These are phyloP conservation scores for Cryphonectria nitschkei DNA, from an alignment of 2,329 filamentous ascomycete genomes.

Conservation along the genomic window DNA sequence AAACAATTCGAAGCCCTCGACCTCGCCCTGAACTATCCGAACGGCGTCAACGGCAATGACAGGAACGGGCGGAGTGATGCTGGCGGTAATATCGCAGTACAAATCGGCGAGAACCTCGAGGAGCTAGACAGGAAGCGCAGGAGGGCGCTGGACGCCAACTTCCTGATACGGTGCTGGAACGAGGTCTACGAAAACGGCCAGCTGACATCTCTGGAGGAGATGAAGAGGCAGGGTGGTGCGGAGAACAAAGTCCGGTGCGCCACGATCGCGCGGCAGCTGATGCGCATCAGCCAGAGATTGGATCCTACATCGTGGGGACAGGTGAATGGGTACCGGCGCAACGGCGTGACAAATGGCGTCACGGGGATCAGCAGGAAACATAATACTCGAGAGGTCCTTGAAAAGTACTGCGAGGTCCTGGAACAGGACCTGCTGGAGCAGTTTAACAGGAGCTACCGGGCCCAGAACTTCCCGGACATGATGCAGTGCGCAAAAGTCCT, in stretches of 20 bases:
- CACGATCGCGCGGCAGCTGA: conserved; percentile 88
- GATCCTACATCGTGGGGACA: conserved; percentile 76
- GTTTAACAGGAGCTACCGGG: conserved; percentile 95
- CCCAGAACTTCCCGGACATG: conserved; percentile 97
- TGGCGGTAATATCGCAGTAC: conserved; percentile 87
- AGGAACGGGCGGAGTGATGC: conserved; percentile 55
- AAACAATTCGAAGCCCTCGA: conserved; percentile 90
- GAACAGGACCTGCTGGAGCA: conserved; percentile 95
- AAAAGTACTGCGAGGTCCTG: conserved; percentile 94
- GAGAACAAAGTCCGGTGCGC: conserved; percentile 95
- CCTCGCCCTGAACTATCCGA: conserved; percentile 71
- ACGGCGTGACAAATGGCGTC: conserved; percentile 55
- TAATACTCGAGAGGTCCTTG: conserved; percentile 85
- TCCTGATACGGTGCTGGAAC: conserved; percentile 94
- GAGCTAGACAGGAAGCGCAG: conserved; percentile 91
- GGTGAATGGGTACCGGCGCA: conserved; percentile 56
- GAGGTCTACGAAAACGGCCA: conserved; percentile 91
- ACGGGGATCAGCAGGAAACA: conserved; percentile 50
- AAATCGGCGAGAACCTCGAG: conserved; percentile 91
- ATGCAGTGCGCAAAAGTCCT: conserved; percentile 93
- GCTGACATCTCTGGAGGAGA: conserved; percentile 83
- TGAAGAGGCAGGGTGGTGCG: conserved; percentile 80
- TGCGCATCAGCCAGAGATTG: conserved; percentile 90
- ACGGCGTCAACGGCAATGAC: conserved; percentile 45
- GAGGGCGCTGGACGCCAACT: conserved; percentile 89